Base-by-base conservation (phyloP, 352 stramenopile species). In the Pythium apleroticum region DNA sequence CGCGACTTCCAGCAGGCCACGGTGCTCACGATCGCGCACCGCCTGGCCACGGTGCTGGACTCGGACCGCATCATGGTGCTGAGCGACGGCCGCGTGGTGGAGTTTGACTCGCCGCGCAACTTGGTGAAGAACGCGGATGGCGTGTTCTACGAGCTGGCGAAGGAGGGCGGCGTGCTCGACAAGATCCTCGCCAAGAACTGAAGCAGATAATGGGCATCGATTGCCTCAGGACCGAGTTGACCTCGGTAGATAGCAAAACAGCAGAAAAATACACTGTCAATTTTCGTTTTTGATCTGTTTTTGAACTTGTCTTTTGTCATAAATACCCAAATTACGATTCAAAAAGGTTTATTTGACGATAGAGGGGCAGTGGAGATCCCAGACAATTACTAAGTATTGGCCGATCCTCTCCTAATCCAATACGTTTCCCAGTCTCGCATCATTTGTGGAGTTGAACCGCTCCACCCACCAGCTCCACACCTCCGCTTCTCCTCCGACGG, bases 11-110 rank as follows among this genome's bases (percentile, higher is more conserved):
- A 62, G 15, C 73, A 90, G 22, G 80, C 82, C 12, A 98, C 96
- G 10, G 79, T 97, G 25, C 73, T 98, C 10, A 98, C 95, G 7
- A 98, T 98, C 67, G 94, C 96, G 10, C 94, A 98, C 71, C 74
- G 95, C 17, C 71, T 98, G 5, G 88, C 96, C 53, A 98, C 91
- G 11, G 95, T 98, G 58, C 81, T 97, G 66, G 91, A 98, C 52
- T 90, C 76, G 68, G 88, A 98, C 62, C 74, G 79, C 37, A 80
- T 98, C 39, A 72, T 97, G 35, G 90, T 98, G 39, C 69, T 98
- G 56, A 85, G 97, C 61, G 74, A 93, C 62, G 91, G 91, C 2
- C 60, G 65, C 35, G 80, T 97, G 37, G 81, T 80, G 10, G 90
- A 98, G 66, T 96, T 91, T 66, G 93, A 96, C 65, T 80, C 81